Evolutionary conservation across 208 protist genomes (phyloP), one percentile per base, ranked within the genome.

Genomic region (Lotmaria passim): DNA sequence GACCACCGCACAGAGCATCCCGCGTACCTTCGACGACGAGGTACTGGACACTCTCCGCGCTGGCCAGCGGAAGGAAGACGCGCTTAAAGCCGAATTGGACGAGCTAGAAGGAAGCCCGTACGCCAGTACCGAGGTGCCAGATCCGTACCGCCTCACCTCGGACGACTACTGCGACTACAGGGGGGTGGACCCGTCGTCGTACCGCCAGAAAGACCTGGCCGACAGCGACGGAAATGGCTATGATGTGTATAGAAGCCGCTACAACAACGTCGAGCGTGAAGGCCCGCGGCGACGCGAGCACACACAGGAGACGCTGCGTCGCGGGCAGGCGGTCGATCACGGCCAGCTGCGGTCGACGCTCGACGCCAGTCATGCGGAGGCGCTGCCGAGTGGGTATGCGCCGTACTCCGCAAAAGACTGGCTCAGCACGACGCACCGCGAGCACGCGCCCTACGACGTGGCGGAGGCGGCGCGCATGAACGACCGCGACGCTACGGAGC

Each of bases 161-260:
- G 85, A 91, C 60, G 92, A 96, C 63, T 91, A 96, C 78, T 93
- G 86, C 75, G 85, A 96, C 75, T 87, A 90, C 46, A 80, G 81
- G 33, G 78, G 72, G 17, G 85, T 96, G 70, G 86, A 93, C 58
- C 82, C 87, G 19, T 86, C 83, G 23, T 88, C 86, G 36, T 93
- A 85, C 59, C 84, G 84, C 38, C 87, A 90, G 30, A 82, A 63
- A 46, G 77, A 91, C 61, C 33, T 24, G 31, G 73, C 69, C 30
- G 75, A 82, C 43, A 69, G 61, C 17, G 75, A 62, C n/a, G n/a
- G n/a, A 31, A 58, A 33, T 38, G 71, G 56, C 11, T 7, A 81
- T n/a, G 79, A 85, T 15, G 86, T 96, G 31, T 96, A 96, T 71
- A 82, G 85, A 48, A 93, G 87, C 53, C 87, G 92, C 21, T 93